A percentile compares a stretch with the other conserved stretches of the same genome.
Conservation (phyloP, 306 rosid species). For the Trifolium dubium region DNA sequence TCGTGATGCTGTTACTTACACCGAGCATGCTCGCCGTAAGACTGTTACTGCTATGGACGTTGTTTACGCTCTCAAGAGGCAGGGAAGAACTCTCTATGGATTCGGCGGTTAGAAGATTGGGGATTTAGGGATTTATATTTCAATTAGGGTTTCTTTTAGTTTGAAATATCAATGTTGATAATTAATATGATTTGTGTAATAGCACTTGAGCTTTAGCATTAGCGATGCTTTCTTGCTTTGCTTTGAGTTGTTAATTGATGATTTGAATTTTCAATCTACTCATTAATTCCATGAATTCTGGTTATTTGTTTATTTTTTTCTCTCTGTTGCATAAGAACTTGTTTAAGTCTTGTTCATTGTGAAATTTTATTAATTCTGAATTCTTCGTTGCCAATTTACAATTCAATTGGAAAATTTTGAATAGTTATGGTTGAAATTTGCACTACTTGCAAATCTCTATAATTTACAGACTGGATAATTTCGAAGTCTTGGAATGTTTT, state of each 20-base stretch:
- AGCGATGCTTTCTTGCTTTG: neutral
- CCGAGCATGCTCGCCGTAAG: conserved; percentile 67
- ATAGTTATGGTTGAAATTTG: too few species aligned
- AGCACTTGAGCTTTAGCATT: neutral
- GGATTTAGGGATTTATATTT: neutral
- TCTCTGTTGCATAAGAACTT: neutral
- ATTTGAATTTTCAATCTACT: neutral
- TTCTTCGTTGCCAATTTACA: too few species aligned
- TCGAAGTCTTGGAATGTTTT: too few species aligned
- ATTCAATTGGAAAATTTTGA: too few species aligned
- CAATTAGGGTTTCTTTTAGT: conserved; percentile 16
- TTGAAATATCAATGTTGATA: conserved; percentile 10
- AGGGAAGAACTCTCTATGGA: conserved; percentile 65
- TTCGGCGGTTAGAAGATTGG: conserved; percentile 53
- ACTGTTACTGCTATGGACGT: conserved; percentile 71
- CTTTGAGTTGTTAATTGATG: neutral
- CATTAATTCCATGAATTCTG: neutral
- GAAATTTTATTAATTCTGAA: too few species aligned
- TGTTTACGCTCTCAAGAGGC: conserved; percentile 67
- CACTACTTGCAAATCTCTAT: too few species aligned
- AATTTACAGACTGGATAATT: too few species aligned
- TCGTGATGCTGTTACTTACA: conserved; percentile 65
- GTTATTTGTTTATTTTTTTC: neutral
- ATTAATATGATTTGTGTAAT: neutral
- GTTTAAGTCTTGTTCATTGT: too few species aligned